Conservation (phyloP, 805 yeast genomes). For the Kluyveromyces dobzhanskii region DNA sequence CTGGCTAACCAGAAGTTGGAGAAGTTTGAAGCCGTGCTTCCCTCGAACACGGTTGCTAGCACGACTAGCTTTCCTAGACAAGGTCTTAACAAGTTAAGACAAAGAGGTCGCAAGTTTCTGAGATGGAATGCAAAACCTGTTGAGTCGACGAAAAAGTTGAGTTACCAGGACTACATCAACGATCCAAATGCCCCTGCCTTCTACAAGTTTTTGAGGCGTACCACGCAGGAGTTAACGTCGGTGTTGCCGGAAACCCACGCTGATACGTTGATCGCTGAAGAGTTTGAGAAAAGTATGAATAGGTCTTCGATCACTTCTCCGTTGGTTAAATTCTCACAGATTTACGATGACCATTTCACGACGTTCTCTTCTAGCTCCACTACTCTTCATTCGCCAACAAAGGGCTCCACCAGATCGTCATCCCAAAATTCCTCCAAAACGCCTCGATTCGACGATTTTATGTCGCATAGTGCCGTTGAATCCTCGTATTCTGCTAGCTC, state of each 20-base stretch:
- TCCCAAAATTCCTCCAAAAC: not conserved
- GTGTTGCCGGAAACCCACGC: not conserved
- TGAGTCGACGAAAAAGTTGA: not conserved
- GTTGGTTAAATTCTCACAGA: constrained; percentile 5
- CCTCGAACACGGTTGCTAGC: not conserved
- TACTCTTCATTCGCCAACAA: not conserved
- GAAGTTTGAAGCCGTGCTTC: constrained; percentile 2
- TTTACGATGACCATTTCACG: constrained; percentile 6
- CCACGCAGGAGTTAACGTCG: constrained; percentile 6
- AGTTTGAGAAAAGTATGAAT: not conserved
- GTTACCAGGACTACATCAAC: not conserved
- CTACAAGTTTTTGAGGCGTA: constrained; percentile 6
- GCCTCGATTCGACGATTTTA: no score
- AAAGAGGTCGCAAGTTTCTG: constrained; percentile 8
- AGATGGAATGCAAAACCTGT: constrained; percentile 6
- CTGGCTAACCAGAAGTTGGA: constrained; percentile 4
- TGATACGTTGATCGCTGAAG: not conserved
- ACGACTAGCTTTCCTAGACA: constrained; percentile 1
- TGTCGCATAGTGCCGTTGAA: no score
- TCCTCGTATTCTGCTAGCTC: no score
- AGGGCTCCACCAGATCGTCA: not conserved
- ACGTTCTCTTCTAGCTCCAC: not conserved
- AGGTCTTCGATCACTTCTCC: constrained; percentile 3
- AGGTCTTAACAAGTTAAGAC: constrained; percentile 6
- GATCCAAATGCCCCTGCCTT: constrained; percentile 1